These are phyloP conservation scores for Colletotrichum trifolii DNA, from an alignment of 2,329 filamentous ascomycete genomes.

Conservation along the genomic window DNA sequence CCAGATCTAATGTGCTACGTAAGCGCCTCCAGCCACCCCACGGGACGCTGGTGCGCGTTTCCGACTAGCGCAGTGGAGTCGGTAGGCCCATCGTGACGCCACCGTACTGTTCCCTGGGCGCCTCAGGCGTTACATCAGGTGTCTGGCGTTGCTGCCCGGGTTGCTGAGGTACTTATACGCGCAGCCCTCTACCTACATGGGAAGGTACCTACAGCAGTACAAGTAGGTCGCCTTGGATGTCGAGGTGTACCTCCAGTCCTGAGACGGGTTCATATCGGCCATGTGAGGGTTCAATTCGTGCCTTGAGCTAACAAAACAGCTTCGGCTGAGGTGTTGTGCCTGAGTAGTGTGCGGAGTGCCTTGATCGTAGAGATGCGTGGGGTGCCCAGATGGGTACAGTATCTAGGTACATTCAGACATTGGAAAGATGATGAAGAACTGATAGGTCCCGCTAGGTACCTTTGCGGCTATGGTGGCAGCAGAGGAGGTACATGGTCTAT, in stretches of 20 bases:
- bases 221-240: no score
- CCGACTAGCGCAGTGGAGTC: conserved; percentile 30
- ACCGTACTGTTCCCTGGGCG: conserved; percentile 7
- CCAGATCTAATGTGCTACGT: no score
- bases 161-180: background rate
- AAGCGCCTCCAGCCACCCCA: conserved; percentile 23
- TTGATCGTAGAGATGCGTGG: no score
- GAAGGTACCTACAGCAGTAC: no score
- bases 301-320: conserved; percentile 1
- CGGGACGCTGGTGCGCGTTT: conserved; percentile 32
- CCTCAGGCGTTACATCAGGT: background rate
- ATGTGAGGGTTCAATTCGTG: background rate
- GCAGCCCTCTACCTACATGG: no score
- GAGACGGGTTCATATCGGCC: conserved; percentile 32
- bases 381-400: background rate
- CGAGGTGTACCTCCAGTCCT: no score
- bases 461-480: background rate
- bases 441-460: conserved; percentile 2
- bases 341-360: no score
- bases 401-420: no score
- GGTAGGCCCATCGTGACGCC: conserved; percentile 25
- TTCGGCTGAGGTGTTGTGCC: background rate
- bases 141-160: no score
- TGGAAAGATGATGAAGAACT: no score
- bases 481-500: background rate